These are phyloP conservation scores for Gilbertella persicaria DNA, from an alignment of 371 early-diverging fungal genomes.

Conservation along the genomic window DNA sequence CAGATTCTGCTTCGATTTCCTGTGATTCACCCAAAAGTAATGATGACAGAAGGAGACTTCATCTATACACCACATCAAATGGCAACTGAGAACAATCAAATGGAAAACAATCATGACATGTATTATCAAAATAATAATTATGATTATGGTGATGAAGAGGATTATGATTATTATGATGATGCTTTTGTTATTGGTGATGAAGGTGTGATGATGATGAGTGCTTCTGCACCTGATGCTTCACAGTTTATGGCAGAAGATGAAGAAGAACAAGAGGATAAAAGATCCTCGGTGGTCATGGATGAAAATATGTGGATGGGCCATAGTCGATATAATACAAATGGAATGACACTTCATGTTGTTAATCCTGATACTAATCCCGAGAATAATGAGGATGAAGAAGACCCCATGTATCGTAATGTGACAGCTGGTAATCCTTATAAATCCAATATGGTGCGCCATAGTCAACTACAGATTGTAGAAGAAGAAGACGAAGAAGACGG, in stretches of 20 bases:
- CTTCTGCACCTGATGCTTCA: slow-evolving; percentile 28
- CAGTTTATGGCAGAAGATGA: slow-evolving; percentile 14
- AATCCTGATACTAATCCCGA: slow-evolving; percentile 23
- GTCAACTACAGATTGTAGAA: slow-evolving; percentile 22
- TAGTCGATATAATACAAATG: slow-evolving; percentile 24
- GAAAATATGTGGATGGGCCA: slow-evolving; percentile 50
- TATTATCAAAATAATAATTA: slow-evolving; percentile 24
- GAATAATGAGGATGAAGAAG: slow-evolving; percentile 9
- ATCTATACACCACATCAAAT: slow-evolving; percentile 52
- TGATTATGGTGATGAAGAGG: slow-evolving; percentile 30
- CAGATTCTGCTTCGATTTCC: slow-evolving; percentile 45
- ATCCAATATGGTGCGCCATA: slow-evolving; percentile 1
- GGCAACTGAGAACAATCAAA: slow-evolving; percentile 55
- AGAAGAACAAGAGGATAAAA: slow-evolving; percentile 6
- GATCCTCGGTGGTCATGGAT: slow-evolving; percentile 31
- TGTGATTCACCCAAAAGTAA: slow-evolving; percentile 35
- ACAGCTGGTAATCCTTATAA: slow-evolving; percentile 11
- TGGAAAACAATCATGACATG: not conserved
- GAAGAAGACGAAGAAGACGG: slow-evolving; percentile 25
- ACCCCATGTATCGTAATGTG: slow-evolving; percentile 16
- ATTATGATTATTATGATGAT: slow-evolving; percentile 28
- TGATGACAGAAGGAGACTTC: slow-evolving; percentile 47
- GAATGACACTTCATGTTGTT: slow-evolving; percentile 24
- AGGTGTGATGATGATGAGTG: slow-evolving; percentile 31
- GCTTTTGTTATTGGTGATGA: slow-evolving; percentile 32